These are phyloP conservation scores for Apiotrichum siamense DNA, from an alignment of 1,284 basidiomycete genomes.

Conservation along the genomic window DNA sequence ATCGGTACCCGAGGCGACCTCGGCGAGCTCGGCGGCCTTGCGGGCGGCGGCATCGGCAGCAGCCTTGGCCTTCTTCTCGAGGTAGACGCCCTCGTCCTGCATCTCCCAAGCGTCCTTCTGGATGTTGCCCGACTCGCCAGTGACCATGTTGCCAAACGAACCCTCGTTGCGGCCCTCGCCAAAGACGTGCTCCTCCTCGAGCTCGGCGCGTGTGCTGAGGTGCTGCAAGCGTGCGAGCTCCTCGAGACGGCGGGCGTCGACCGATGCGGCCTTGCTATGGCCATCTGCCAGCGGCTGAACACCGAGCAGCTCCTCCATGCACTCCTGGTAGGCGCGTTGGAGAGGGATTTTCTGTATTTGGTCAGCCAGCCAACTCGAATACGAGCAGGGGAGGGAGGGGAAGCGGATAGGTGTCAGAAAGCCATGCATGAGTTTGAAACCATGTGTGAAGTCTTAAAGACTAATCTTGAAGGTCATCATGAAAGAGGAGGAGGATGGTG, in stretches of 20 bases:
- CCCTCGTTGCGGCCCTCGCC: conserved; percentile 28
- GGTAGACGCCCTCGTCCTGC: conserved; percentile 24
- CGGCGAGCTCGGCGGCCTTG: conserved; percentile 5
- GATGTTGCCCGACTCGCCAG: conserved; percentile 17
- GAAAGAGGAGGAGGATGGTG: conserved; percentile 9
- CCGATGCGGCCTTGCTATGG: conserved; percentile 12
- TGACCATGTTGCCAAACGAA: conserved; percentile 25
- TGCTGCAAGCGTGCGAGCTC: conserved; percentile 24
- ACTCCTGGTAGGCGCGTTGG: conserved; percentile 38
- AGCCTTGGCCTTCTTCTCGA: conserved; percentile 8
- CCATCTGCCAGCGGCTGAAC: conserved; percentile 11
- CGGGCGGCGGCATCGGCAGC: conserved; percentile 4
- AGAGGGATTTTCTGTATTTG: conserved; percentile 31
- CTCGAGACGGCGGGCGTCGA: conserved; percentile 5
- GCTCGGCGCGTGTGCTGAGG: conserved; percentile 30
- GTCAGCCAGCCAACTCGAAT: conserved; percentile 7
- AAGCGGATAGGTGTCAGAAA: conserved; percentile 36
- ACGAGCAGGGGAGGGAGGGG: neutral
- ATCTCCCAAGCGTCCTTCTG: conserved; percentile 43
- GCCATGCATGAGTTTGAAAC: conserved; percentile 47
- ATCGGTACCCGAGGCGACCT: neutral
- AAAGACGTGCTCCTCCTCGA: conserved; percentile 36
- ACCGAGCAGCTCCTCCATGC: conserved; percentile 43
- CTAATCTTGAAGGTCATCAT: conserved; percentile 48
- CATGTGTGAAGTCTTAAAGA: conserved; percentile 48